Percentiles rank a stretch among this genome's conserved stretches.
These are phyloP conservation scores for Cicer judaicum DNA, from an alignment of 306 rosid species.

Conservation along the genomic window DNA sequence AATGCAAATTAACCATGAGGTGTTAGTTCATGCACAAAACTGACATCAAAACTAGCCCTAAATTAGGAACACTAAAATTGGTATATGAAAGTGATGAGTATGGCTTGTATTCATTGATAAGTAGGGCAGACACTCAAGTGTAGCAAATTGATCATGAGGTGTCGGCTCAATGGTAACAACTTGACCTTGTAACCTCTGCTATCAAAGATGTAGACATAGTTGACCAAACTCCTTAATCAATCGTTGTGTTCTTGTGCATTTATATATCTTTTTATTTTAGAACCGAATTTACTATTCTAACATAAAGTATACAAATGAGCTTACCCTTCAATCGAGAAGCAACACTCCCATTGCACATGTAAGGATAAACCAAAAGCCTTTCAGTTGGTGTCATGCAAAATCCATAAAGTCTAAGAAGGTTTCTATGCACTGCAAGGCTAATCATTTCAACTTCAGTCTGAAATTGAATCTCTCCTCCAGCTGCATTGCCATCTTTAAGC, in stretches of 20 bases:
- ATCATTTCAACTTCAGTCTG: slow-evolving; percentile 65
- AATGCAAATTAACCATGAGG: neutral
- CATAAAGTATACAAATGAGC: slow-evolving; percentile 16
- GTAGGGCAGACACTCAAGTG: no score
- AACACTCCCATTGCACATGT: slow-evolving; percentile 62
- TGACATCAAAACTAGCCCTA: no score
- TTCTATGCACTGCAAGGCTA: slow-evolving; percentile 58
- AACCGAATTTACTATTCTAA: neutral
- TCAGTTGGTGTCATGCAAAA: slow-evolving; percentile 58
- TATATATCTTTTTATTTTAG: neutral
- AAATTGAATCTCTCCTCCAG: slow-evolving; percentile 60
- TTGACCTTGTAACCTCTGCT: no score
- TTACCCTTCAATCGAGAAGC: slow-evolving; percentile 62
- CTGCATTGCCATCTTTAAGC: slow-evolving; percentile 60
- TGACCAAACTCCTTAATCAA: neutral
- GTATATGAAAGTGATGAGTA: no score
- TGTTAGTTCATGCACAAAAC: no score
- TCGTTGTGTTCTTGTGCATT: neutral
- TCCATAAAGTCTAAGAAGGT: slow-evolving; percentile 59
- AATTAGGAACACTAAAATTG: no score
- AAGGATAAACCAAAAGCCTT: slow-evolving; percentile 59
- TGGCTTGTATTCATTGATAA: no score
- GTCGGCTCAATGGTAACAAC: no score
- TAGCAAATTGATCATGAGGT: no score
- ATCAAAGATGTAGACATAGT: neutral